Percentiles rank a stretch among this genome's conserved stretches.
Evolutionary conservation across 495 filamentous ascomycete species (phyloP).

Genomic region (Zalerion maritima): DNA sequence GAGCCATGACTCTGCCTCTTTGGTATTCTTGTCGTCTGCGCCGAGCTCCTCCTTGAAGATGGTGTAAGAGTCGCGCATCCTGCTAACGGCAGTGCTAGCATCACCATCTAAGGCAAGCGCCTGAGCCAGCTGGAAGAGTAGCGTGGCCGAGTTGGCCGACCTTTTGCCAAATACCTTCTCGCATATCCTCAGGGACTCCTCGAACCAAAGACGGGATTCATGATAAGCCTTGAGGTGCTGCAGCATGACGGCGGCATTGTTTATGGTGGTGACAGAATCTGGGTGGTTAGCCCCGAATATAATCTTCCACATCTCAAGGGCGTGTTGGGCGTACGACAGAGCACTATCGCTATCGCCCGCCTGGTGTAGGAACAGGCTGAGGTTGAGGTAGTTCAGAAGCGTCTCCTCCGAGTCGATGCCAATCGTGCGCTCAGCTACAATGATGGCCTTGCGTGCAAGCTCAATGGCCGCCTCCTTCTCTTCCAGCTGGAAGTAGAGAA

Average conservation of each 20-base stretch:
- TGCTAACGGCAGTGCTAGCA: slow-evolving; percentile 70
- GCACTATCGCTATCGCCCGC: slow-evolving; percentile 75
- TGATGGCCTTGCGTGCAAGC: slow-evolving; percentile 88
- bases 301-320: slow-evolving; percentile 90
- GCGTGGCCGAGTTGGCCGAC: slow-evolving; percentile 84
- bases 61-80: slow-evolving; percentile 90
- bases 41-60: slow-evolving; percentile 83
- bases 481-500: slow-evolving; percentile 87
- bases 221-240: slow-evolving; percentile 84
- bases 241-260: slow-evolving; percentile 97
- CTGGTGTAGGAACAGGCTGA: slow-evolving; percentile 88
- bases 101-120: slow-evolving; percentile 87
- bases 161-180: slow-evolving; percentile 75
- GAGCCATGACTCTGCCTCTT: slow-evolving; percentile 89
- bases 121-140: slow-evolving; percentile 93
- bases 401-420: slow-evolving; percentile 92
- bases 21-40: slow-evolving; percentile 82
- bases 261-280: slow-evolving; percentile 95
- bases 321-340: slow-evolving; percentile 75
- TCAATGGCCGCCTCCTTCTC: slow-evolving; percentile 93
- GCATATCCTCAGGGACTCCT: slow-evolving; percentile 74
- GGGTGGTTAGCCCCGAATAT: slow-evolving; percentile 90
- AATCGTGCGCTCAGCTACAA: slow-evolving; percentile 86
- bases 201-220: slow-evolving; percentile 92
- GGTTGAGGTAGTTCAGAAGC: slow-evolving; percentile 84